phyloP scores from a whole-genome alignment of 1,139 yeast genomes.

The Geotrichum restrictum region DNA sequence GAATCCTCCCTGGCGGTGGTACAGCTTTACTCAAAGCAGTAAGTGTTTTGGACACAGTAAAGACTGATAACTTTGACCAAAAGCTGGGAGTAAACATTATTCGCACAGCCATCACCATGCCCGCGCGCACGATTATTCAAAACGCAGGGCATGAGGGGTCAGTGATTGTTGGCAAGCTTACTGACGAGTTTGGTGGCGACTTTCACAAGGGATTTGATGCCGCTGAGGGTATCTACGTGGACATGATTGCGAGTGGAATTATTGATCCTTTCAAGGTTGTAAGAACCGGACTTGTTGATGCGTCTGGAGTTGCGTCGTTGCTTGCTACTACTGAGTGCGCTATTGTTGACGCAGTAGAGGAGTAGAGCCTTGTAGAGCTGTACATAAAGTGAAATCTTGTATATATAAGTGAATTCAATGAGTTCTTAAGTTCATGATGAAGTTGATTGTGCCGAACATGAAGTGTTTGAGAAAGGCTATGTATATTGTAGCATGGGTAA shows the following conservation, averaged over 20 bases:
- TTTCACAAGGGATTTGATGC: slow-evolving; percentile 94
- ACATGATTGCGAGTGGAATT: slow-evolving; percentile 96
- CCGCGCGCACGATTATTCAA: slow-evolving; percentile 95
- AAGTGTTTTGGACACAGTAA: slow-evolving; percentile 68
- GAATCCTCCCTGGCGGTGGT: slow-evolving; percentile 99
- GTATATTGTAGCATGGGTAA: too few relatives aligned
- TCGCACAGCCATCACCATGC: slow-evolving; percentile 91
- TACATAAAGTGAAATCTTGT: too few relatives aligned
- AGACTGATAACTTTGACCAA: slow-evolving; percentile 93
- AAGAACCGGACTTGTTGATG: slow-evolving; percentile 94
- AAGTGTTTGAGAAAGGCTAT: too few relatives aligned
- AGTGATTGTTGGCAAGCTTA: slow-evolving; percentile 90
- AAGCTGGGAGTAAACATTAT: slow-evolving; percentile 95
- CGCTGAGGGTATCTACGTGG: slow-evolving; percentile 88
- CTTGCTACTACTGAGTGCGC: slow-evolving; percentile 99
- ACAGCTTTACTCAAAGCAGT: slow-evolving; percentile 97
- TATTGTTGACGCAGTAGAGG: slow-evolving; percentile 92
- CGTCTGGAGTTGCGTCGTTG: slow-evolving; percentile 96
- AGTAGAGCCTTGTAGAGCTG: too few relatives aligned
- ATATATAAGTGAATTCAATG: too few relatives aligned
- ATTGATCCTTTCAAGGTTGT: slow-evolving; percentile 99
- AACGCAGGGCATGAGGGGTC: slow-evolving; percentile 99
- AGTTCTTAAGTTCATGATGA: too few relatives aligned
- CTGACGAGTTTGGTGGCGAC: slow-evolving; percentile 74
- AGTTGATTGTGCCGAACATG: too few relatives aligned